Evolutionary conservation across 495 filamentous ascomycete species (phyloP).

Genomic region (Hypoxylon lenormandii): DNA sequence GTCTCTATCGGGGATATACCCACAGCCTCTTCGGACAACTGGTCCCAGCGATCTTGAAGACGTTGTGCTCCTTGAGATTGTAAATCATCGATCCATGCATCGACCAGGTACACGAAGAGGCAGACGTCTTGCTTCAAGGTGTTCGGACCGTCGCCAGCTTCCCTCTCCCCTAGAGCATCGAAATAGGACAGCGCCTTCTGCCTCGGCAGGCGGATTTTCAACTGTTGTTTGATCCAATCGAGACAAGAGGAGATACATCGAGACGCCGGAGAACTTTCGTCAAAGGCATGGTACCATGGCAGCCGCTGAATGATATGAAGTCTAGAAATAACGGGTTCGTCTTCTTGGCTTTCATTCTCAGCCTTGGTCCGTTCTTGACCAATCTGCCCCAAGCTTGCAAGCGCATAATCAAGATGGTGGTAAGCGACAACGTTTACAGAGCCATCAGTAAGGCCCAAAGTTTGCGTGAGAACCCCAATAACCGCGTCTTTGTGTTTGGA

Average conservation of each 20-base stretch:
- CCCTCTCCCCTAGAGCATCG: neutral
- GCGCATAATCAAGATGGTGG: neutral
- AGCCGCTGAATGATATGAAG: neutral
- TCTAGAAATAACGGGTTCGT: neutral
- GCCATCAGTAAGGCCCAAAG: too few relatives aligned
- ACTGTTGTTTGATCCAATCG: neutral
- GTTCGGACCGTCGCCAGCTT: neutral
- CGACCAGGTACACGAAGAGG: slow-evolving; percentile 27
- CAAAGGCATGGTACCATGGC: neutral
- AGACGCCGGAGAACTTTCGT: neutral
- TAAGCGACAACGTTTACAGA: neutral
- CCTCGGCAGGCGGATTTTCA: neutral
- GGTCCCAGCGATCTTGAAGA: slow-evolving; percentile 1
- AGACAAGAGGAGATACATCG: neutral
- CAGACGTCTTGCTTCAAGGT: neutral
- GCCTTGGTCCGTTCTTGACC: neutral
- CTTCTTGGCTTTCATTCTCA: neutral
- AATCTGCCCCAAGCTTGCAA: neutral
- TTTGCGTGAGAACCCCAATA: neutral
- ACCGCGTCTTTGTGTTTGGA: neutral
- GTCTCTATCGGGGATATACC: slow-evolving; percentile 2
- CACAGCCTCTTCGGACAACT: neutral
- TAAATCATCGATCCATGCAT: slow-evolving; percentile 1
- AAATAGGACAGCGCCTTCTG: neutral
- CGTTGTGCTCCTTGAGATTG: neutral